These are phyloP conservation scores for Nitzschia palea DNA, from an alignment of 108 stramenopile species.

Conservation along the genomic window DNA sequence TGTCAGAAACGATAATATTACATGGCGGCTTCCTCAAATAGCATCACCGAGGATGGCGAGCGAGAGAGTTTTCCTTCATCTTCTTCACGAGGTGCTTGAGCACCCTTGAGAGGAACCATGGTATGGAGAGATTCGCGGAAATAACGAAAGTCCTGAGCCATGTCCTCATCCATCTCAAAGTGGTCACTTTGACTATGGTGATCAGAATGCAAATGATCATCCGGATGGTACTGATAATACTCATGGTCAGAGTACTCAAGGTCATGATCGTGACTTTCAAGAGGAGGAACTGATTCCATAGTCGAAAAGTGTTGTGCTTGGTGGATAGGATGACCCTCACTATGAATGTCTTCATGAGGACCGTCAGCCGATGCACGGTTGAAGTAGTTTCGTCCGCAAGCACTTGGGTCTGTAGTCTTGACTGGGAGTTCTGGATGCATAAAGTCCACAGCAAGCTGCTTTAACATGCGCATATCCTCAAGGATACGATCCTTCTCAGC, in stretches of 20 bases:
- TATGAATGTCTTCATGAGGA: constrained; percentile 30
- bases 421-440: constrained; percentile 48
- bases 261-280: too few species aligned
- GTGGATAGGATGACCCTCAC: constrained; percentile 14
- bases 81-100: constrained; percentile 2
- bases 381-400: constrained; percentile 41
- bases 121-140: constrained; percentile 16
- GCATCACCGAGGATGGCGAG: constrained; percentile 64
- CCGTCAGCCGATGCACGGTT: constrained; percentile 35
- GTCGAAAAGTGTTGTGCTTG: not conserved
- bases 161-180: constrained; percentile 58
- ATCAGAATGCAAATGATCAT: constrained; percentile 17
- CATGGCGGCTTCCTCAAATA: constrained; percentile 45
- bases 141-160: constrained; percentile 30
- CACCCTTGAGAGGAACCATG: constrained; percentile 17
- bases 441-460: constrained; percentile 48
- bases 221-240: constrained; percentile 16
- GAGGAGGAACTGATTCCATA: not conserved
- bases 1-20: constrained; percentile 21
- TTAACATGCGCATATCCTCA: constrained; percentile 39
- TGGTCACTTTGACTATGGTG: constrained; percentile 37
- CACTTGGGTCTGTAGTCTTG: constrained; percentile 7
- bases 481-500: constrained; percentile 36
- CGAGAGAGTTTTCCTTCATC: constrained; percentile 59
- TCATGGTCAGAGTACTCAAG: constrained; percentile 12